phyloP scores from a whole-genome alignment of 306 rosid species.

The Cercis canadensis region DNA sequence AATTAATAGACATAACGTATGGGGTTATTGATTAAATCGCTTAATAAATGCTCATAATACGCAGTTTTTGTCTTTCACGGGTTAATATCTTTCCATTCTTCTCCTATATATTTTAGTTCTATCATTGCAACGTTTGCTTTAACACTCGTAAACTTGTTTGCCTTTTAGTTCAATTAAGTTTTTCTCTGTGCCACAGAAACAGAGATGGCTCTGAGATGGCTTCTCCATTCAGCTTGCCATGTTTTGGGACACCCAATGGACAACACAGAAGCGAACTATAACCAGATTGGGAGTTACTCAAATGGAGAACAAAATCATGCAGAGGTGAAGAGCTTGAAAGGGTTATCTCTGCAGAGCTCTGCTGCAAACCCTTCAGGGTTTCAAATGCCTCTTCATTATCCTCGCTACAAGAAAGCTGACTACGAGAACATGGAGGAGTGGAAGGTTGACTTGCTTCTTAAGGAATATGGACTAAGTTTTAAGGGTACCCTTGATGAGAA shows the following conservation, averaged over 20 bases:
- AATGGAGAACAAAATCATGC: conserved; percentile 1
- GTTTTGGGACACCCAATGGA: conserved; percentile 43
- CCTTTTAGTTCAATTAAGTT: neutral
- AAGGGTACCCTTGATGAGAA: conserved; percentile 59
- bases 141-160: neutral
- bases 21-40: conserved; percentile 20
- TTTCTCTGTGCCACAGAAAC: neutral
- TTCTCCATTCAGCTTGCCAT: conserved; percentile 53
- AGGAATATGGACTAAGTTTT: conserved; percentile 63
- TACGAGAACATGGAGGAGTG: conserved; percentile 84
- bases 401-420: conserved; percentile 64
- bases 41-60: conserved; percentile 28
- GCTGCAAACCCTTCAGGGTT: conserved; percentile 38
- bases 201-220: conserved; percentile 53
- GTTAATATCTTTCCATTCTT: neutral
- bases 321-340: conserved; percentile 32
- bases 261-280: neutral
- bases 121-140: conserved; percentile 10
- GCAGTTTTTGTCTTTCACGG: conserved; percentile 32
- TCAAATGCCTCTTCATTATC: conserved; percentile 86
- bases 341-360: neutral
- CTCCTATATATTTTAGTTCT: conserved; percentile 31
- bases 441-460: conserved; percentile 71
- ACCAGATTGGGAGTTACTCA: conserved; percentile 21
- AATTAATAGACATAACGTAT: conserved; percentile 26